These are phyloP conservation scores for Leptodontidium sp. DNA, from an alignment of 2,329 filamentous ascomycete genomes.

Conservation along the genomic window DNA sequence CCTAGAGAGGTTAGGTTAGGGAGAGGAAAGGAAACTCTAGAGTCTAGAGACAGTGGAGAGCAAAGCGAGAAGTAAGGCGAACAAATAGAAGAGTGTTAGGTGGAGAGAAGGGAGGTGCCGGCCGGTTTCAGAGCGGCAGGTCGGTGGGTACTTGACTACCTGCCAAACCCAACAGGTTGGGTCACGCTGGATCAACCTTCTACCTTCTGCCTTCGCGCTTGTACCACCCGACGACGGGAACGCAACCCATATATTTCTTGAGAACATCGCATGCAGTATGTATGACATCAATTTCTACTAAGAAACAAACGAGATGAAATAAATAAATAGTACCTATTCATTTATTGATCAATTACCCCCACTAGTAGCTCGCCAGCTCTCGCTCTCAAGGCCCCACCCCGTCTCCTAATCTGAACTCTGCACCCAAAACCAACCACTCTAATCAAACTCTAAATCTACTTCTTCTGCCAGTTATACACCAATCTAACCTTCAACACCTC, in stretches of 20 bases:
- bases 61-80: background rate
- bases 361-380: too few species aligned
- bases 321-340: too few species aligned
- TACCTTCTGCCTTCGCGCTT: background rate
- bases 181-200: background rate
- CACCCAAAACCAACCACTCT: background rate
- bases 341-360: too few species aligned
- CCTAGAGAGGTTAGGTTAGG: too few species aligned
- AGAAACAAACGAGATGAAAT: too few species aligned
- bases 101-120: background rate
- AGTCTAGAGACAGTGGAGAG: background rate
- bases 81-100: background rate
- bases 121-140: constrained; percentile 7
- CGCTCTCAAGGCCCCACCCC: too few species aligned
- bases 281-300: too few species aligned
- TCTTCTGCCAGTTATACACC: constrained; percentile 52
- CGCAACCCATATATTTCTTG: too few species aligned
- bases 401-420: background rate
- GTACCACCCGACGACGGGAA: too few species aligned
- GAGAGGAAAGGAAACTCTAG: background rate
- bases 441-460: constrained; percentile 24
- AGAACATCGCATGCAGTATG: too few species aligned
- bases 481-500: constrained; percentile 50
- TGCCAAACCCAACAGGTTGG: background rate
- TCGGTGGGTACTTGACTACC: too few species aligned